Base-by-base conservation (phyloP, 306 rosid genomes). In the Geum urbanum region DNA sequence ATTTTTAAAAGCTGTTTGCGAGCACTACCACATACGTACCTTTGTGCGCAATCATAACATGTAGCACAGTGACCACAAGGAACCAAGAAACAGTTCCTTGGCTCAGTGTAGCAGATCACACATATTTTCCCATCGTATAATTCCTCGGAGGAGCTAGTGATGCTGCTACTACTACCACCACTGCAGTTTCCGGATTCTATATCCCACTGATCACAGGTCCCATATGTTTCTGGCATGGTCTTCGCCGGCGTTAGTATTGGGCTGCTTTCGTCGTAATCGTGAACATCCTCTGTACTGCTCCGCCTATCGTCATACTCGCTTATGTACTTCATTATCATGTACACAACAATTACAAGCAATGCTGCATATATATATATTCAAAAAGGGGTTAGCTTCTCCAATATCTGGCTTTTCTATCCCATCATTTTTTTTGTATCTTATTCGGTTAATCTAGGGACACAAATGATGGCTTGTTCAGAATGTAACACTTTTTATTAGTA, bases 11-110 rank as follows among this genome's bases (percentile, higher is more conserved):
- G 44, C 4, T 2, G 9, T 44, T 22, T 56, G 7, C 2, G 14
- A 40, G 2, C n/a, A 13, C 11, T 3, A 56, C 6, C 5, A 54
- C 69, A 13, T 6, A 56, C 85, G 37, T 61, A 76, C 85, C 85
- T 70, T 41, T 54, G 69, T 57, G 83, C 85, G 54, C 85, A 82
- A 1, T 22, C 78, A 24, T 45, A 67, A 37, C 85, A 82, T n/a
- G 85, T 78, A 64, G 83, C 83, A 15, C 74, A 74, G 15, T 82
- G 83, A 3, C 85, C 85, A 62, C 85, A 82, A 61, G 85, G 85
- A 60, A 82, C 86, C 45, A 82, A 72, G 56, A 78, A 82, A 27
- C 80, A 82, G 57, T 78, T 68, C 41, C 86, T 58, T 50, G 64
- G 74, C 40, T 78, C 80, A 2, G 71, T 79, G 45, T 59, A 82